A percentile compares a stretch with the other conserved stretches of the same genome.
Evolutionary conservation across 2,329 filamentous ascomycete species (phyloP).

Genomic region (Gaeumannomyces sp.): DNA sequence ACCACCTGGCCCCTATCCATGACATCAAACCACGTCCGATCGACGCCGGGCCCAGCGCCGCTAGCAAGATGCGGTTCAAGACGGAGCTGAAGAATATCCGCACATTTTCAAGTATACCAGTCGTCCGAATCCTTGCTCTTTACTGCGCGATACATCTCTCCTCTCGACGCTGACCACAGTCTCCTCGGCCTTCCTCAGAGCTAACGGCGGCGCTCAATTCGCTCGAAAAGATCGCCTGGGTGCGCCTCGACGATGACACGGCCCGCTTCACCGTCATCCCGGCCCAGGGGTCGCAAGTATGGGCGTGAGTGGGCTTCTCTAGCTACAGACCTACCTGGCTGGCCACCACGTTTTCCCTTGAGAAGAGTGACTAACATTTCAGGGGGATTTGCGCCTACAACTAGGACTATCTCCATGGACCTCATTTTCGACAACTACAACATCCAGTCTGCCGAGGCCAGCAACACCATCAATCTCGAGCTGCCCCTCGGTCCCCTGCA

Average conservation of each 20-base stretch:
- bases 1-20: neutral
- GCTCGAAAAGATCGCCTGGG: conserved; percentile 80
- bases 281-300: conserved; percentile 91
- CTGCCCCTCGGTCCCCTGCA: conserved; percentile 83
- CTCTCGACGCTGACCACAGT: conserved; percentile 16
- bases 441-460: conserved; percentile 73
- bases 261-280: conserved; percentile 95
- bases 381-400: neutral
- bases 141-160: neutral
- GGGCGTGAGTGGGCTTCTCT: conserved; percentile 78
- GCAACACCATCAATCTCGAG: conserved; percentile 94
- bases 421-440: conserved; percentile 82
- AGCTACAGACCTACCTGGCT: too few relatives aligned
- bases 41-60: conserved; percentile 3
- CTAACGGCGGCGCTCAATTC: conserved; percentile 58
- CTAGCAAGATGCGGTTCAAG: conserved; percentile 56
- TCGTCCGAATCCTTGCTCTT: too few relatives aligned
- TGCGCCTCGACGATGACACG: conserved; percentile 79
- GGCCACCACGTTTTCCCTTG: neutral
- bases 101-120: conserved; percentile 52
- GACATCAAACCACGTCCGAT: neutral
- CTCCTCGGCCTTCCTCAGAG: conserved; percentile 33
- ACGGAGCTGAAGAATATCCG: conserved; percentile 61
- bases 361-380: neutral
- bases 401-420: conserved; percentile 59